phyloP scores from a whole-genome alignment of 352 stramenopile genomes.

The Pythium phragmitis region DNA sequence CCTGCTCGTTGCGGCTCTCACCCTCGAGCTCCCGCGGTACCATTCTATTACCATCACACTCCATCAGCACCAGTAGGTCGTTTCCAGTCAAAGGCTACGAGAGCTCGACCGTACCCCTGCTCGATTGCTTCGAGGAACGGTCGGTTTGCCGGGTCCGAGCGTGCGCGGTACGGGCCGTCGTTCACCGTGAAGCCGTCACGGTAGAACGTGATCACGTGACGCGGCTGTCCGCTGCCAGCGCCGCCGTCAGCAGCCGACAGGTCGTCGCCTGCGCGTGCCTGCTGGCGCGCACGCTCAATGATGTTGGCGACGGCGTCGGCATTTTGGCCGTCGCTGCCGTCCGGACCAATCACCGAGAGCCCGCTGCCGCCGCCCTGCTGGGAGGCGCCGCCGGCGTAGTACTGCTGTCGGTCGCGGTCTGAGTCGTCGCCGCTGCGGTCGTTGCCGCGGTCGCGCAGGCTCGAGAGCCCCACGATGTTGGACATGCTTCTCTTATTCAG shows the following conservation, averaged over 20 bases:
- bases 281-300: conserved; percentile 75
- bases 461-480: conserved; percentile 84
- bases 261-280: conserved; percentile 39
- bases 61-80: too few relatives aligned
- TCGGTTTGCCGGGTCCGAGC: conserved; percentile 67
- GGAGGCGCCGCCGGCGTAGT: conserved; percentile 69
- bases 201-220: conserved; percentile 85
- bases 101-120: conserved; percentile 33
- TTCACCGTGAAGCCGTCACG: conserved; percentile 85
- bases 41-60: conserved; percentile 29
- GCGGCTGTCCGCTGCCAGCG: conserved; percentile 24
- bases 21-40: conserved; percentile 78
- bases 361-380: conserved; percentile 72
- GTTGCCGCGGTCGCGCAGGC: conserved; percentile 43
- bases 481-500: conserved; percentile 37
- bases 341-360: conserved; percentile 67
- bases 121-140: conserved; percentile 84
- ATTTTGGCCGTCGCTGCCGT: conserved; percentile 31
- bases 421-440: conserved; percentile 32
- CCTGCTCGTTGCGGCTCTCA: conserved; percentile 60
- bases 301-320: conserved; percentile 77
- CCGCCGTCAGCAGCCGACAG: conserved; percentile 15
- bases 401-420: conserved; percentile 50
- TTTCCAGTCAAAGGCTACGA: too few relatives aligned
- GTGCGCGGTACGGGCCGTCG: conserved; percentile 69